Percentiles rank a stretch among this genome's conserved stretches.
Conservation (phyloP, 371 early-diverging fungal species). For the Saksenaea oblongispora region DNA sequence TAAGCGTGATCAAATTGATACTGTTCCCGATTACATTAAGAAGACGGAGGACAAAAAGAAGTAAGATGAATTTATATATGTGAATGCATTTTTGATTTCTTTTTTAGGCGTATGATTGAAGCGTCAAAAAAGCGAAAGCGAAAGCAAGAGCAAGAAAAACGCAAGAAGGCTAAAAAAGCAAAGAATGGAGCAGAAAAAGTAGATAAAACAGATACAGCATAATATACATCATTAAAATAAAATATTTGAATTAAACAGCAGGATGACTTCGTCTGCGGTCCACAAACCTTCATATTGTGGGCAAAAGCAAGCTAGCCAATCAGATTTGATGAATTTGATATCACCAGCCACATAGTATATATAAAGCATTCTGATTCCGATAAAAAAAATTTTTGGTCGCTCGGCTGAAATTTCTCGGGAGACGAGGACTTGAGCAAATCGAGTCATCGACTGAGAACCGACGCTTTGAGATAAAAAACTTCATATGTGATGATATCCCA, state of each 20-base stretch:
- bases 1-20: conserved; percentile 34
- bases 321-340: neutral
- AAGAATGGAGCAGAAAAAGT: conserved; percentile 1
- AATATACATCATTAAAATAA: neutral
- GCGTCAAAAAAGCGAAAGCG: conserved; percentile 42
- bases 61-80: conserved; percentile 14
- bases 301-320: neutral
- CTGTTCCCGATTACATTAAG: conserved; percentile 34
- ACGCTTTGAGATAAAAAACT: neutral
- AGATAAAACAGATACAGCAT: neutral
- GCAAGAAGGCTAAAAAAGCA: conserved; percentile 21
- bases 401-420: neutral
- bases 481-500: neutral
- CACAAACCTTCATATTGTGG: too few relatives aligned
- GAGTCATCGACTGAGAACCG: neutral
- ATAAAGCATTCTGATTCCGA: too few relatives aligned
- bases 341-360: neutral
- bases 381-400: neutral
- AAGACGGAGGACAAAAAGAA: conserved; percentile 26
- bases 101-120: conserved; percentile 37
- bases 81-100: neutral
- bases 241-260: neutral
- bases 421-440: neutral
- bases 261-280: too few relatives aligned
- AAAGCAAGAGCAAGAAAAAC: conserved; percentile 20